phyloP scores from a whole-genome alignment of 352 stramenopile species.

The Phytophthora citrophthora region DNA sequence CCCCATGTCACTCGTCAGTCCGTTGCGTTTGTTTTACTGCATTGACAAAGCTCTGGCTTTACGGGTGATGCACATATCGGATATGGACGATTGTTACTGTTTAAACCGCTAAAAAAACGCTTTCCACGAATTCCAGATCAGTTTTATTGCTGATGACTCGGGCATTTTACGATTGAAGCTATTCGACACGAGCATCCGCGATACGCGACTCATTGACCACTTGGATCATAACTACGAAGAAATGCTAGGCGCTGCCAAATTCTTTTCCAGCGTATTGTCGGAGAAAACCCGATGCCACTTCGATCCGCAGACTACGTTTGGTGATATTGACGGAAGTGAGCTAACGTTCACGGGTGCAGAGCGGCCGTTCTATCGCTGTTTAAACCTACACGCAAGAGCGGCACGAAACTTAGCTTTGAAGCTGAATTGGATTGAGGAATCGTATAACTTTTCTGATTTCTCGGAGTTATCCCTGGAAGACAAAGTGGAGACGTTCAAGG shows the following conservation, averaged over 20 bases:
- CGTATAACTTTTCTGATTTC: conserved; percentile 23
- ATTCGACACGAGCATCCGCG: background rate
- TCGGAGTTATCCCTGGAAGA: conserved; percentile 2
- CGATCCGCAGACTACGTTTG: conserved; percentile 1
- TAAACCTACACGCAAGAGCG: conserved; percentile 30
- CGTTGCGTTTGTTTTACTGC: background rate
- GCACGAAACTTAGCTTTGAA: conserved; percentile 24
- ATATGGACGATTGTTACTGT: conserved; percentile 32
- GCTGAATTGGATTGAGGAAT: conserved; percentile 24
- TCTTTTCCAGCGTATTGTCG: conserved; percentile 4
- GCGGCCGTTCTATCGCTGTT: conserved; percentile 29
- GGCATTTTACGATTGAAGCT: background rate
- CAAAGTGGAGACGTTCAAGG: background rate
- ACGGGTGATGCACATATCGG: conserved; percentile 23
- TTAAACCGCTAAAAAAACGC: conserved; percentile 24
- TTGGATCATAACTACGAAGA: background rate
- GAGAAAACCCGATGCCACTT: conserved; percentile 4
- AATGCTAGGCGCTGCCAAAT: conserved; percentile 1
- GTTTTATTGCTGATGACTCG: background rate
- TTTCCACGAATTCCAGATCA: conserved; percentile 12
- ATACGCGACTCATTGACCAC: conserved; percentile 10
- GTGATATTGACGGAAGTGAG: background rate
- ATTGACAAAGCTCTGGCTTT: too few relatives aligned
- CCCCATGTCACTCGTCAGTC: conserved; percentile 6
- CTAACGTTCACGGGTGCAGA: conserved; percentile 19